Base-by-base conservation (phyloP, 2,329 filamentous ascomycete genomes). In the Colletotrichum tofieldiae region DNA sequence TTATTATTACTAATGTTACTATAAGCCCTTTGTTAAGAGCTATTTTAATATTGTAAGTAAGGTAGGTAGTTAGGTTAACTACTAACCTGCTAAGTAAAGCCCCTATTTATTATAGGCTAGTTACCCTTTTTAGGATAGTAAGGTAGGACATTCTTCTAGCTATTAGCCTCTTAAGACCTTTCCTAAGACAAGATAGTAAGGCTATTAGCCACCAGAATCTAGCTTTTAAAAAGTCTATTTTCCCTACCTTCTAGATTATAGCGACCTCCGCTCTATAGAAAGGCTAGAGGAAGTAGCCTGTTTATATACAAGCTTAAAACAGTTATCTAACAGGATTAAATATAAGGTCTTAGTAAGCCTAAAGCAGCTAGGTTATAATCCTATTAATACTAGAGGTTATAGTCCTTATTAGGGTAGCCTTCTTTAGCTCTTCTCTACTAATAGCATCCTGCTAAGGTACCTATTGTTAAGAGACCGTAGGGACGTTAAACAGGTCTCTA, bases 161-260 rank as follows among this genome's bases (percentile, higher is more conserved):
- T 41, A 73, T 58, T 2, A 73, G 52, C 26, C 73, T 43, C 47
- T 75, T 56, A 18, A 74, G 65, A 3, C 64, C 67, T 59, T 75
- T 72, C 20, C 67, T 47, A 11, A 75, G 41, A 45, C 55, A 75
- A 11, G 56, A 74, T 12, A 75, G 61, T 26, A 75, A 67, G 16
- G 71, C 43, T 49, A 75, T 75, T 23, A 60, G 71, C 26, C 65
- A 62, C 59, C 43, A 75, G 12, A 49, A 65, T 26, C 65, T 32
- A 16, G 51, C 16, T 18, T 37, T 37, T 5, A 6, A 37, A 11
- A 37, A 37, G 35, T 37, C 35, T 37, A 11, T 11, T 37, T 37
- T 26, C 16, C 61, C 61, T n/a, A 23, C n/a, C 51, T 75, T 75
- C 16, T 47, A 37, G 32, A 75, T 39, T 55, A 75, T 69, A 35